Conservation (phyloP, 1,284 basidiomycete genomes). For the Apiotrichum laibachii region DNA sequence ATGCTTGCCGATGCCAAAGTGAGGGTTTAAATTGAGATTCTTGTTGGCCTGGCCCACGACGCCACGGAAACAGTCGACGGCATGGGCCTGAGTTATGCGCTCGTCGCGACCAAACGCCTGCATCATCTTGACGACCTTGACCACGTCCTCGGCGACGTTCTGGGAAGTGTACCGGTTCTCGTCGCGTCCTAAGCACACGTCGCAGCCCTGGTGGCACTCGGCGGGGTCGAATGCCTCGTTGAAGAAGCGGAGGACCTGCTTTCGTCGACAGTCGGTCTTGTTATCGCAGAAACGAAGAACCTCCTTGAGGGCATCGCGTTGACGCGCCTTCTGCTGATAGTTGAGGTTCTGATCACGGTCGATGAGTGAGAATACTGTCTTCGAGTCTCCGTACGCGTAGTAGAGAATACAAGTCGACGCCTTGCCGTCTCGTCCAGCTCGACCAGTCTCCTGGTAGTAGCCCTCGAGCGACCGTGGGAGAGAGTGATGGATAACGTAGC, state of each 20-base stretch:
- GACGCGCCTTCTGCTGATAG: constrained; percentile 60
- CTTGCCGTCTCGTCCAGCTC: constrained; percentile 75
- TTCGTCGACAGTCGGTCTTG: constrained; percentile 79
- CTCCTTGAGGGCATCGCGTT: constrained; percentile 58
- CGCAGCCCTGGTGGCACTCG: constrained; percentile 48
- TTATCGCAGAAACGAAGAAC: constrained; percentile 76
- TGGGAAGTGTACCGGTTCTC: constrained; percentile 29
- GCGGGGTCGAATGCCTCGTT: constrained; percentile 48
- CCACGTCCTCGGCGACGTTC: constrained; percentile 43
- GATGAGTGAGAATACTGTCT: constrained; percentile 58
- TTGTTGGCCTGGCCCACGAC: constrained; percentile 31
- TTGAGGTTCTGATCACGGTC: constrained; percentile 55
- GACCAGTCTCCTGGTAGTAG: constrained; percentile 81
- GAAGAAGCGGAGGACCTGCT: constrained; percentile 65
- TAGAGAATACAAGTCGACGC: constrained; percentile 64
- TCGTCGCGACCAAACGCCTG: constrained; percentile 27
- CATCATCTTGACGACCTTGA: constrained; percentile 39
- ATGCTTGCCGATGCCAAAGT: constrained; percentile 40
- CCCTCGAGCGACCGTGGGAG: constrained; percentile 68
- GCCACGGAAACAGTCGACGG: constrained; percentile 47
- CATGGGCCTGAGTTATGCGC: constrained; percentile 42
- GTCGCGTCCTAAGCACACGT: constrained; percentile 45
- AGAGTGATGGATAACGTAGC: constrained; percentile 70
- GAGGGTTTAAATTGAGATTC: constrained; percentile 33
- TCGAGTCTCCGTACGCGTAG: constrained; percentile 58